These are phyloP conservation scores for Blepharisma undulans DNA, from an alignment of 169 alveolate genomes.

Conservation along the genomic window DNA sequence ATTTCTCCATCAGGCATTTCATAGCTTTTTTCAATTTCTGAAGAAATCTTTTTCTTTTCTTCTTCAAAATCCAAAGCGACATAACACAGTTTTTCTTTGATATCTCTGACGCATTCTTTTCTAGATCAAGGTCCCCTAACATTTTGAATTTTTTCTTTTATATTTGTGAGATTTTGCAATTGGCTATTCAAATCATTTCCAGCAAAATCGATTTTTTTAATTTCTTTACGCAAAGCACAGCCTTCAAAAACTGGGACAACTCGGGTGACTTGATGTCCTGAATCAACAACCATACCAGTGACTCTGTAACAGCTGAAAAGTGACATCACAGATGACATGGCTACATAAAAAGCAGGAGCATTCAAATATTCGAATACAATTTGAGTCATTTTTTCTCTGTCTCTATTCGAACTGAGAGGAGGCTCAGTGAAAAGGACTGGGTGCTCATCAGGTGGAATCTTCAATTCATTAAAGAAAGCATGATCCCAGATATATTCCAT, in stretches of 20 bases:
- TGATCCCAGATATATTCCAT: constrained; percentile 89
- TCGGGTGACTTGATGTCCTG: constrained; percentile 93
- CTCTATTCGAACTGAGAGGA: constrained; percentile 88
- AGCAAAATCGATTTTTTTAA: constrained; percentile 64
- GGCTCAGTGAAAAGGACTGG: constrained; percentile 92
- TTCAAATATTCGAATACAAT: constrained; percentile 90
- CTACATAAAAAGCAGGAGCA: constrained; percentile 90
- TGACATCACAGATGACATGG: constrained; percentile 88
- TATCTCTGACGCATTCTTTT: constrained; percentile 74
- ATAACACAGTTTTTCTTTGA: constrained; percentile 83
- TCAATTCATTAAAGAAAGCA: constrained; percentile 75
- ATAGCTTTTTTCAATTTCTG: constrained; percentile 59
- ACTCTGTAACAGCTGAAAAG: constrained; percentile 91
- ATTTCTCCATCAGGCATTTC: constrained; percentile 85
- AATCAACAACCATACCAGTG: constrained; percentile 92
- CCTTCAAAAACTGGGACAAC: constrained; percentile 93
- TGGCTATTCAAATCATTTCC: constrained; percentile 41
- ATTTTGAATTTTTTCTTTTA: constrained; percentile 58
- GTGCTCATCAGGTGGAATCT: constrained; percentile 81
- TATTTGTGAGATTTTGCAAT: constrained; percentile 70
- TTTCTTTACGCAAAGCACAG: constrained; percentile 86
- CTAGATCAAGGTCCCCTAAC: constrained; percentile 85
- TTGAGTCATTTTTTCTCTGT: constrained; percentile 89
- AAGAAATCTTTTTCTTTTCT: constrained; percentile 49
- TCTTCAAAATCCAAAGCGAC: constrained; percentile 40